Evolutionary conservation across 768 basidiomycete species (phyloP), one percentile per base, ranked within the genome.

Genomic region (Serendipita sp.): DNA sequence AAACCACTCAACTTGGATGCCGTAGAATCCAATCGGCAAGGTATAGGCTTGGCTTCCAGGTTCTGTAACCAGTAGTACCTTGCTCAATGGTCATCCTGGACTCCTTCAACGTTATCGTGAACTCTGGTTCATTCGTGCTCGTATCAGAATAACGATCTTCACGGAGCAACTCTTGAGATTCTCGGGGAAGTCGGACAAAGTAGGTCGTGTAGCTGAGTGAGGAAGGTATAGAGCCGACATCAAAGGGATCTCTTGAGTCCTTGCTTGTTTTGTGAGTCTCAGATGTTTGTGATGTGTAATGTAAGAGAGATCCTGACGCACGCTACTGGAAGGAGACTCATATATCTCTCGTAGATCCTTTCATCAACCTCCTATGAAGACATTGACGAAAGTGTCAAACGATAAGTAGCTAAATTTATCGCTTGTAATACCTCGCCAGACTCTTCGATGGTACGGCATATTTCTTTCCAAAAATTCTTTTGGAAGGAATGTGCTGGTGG

Each of bases 141-240:
- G 3, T 58, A 20, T 4, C 5, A 26, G 33, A 33, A 13, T 0
- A 58, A 31, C 9, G 33, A 5, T 14, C 14, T 1, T 38, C 38
- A 7, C 3, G 53, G 11, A 58, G 24, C 53, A 58, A 31, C 11
- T 24, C 17, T 2, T 24, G 24, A 31, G 24, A 26, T 20, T 58
- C 53, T n/a, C 9, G 4, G 28, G 53, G 53, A 11, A 26, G 17
- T 34, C 31, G 24, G 11, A 58, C 30, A 58, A 58, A 33, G 31
- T 58, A 58, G 17, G 53, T 58, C 53, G 53, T 58, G n/a, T 58
- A 58, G n/a, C 53, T 58, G 7, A 38, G 38, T 28, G 53, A 26
- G 9, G 53, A 58, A 4, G 53, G 53, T 31, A 20, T 20, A 22
- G 31, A n/a, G 7, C 9, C 26, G n/a, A 48, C 45, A 20, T 48